These are phyloP conservation scores for Tricholomella constricta DNA, from an alignment of 768 basidiomycete genomes.

Conservation along the genomic window DNA sequence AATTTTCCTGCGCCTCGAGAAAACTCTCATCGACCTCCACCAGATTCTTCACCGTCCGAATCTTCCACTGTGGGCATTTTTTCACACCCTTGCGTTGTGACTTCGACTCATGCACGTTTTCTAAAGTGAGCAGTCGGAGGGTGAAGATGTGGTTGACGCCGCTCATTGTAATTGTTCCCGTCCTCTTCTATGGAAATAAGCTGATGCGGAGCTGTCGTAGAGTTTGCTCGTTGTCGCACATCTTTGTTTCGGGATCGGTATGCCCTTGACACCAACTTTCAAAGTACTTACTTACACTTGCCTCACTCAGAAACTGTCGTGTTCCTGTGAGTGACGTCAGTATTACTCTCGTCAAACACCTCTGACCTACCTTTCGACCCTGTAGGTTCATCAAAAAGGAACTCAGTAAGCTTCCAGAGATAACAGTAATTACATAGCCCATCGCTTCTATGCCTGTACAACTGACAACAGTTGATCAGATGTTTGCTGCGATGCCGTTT, in stretches of 20 bases:
- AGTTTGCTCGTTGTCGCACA: slow-evolving; percentile 27
- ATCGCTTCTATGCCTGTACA: no score
- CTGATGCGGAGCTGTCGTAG: slow-evolving; percentile 15
- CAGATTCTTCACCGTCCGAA: slow-evolving; percentile 37
- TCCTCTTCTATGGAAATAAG: neutral
- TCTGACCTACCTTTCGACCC: neutral
- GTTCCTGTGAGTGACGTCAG: slow-evolving; percentile 23
- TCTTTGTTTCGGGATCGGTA: slow-evolving; percentile 41
- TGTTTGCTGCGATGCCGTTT: slow-evolving; percentile 44
- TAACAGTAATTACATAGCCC: slow-evolving; percentile 38
- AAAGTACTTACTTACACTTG: neutral
- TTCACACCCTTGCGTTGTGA: neutral
- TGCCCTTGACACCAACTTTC: neutral
- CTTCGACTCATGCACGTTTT: neutral
- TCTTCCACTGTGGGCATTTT: slow-evolving; percentile 28
- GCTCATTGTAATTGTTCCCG: slow-evolving; percentile 32
- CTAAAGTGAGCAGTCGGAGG: slow-evolving; percentile 32
- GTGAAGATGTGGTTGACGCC: slow-evolving; percentile 33
- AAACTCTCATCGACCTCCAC: neutral
- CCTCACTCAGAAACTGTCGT: slow-evolving; percentile 33
- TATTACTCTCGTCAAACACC: neutral
- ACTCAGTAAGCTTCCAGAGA: slow-evolving; percentile 31
- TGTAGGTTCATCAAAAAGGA: slow-evolving; percentile 39
- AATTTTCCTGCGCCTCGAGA: neutral
- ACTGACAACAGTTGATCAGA: no score